Conservation (phyloP, 805 yeast species). For the Wickerhamomyces strasburgensis region DNA sequence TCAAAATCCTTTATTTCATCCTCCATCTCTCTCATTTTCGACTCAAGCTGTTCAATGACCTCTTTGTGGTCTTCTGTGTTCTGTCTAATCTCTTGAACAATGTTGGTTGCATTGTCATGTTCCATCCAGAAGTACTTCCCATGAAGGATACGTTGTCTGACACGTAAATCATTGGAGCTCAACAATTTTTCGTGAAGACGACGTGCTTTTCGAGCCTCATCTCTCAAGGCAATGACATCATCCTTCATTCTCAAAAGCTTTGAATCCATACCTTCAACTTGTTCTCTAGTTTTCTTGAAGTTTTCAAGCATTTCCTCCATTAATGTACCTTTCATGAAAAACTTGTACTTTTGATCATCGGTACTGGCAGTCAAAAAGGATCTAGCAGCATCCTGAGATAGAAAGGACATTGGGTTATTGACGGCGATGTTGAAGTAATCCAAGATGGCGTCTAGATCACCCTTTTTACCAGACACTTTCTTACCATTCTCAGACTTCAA, state of each 20-base stretch:
- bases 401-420: slow-evolving; percentile 85
- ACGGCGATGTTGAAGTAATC: slow-evolving; percentile 71
- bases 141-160: slow-evolving; percentile 34
- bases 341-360: slow-evolving; percentile 64
- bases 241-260: slow-evolving; percentile 36
- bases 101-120: slow-evolving; percentile 18
- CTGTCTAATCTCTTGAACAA: slow-evolving; percentile 10
- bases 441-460: slow-evolving; percentile 62
- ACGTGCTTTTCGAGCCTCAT: slow-evolving; percentile 38
- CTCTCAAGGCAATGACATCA: slow-evolving; percentile 34
- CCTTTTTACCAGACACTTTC: slow-evolving; percentile 54
- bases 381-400: slow-evolving; percentile 92
- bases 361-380: slow-evolving; percentile 78
- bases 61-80: slow-evolving; percentile 12
- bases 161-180: slow-evolving; percentile 36
- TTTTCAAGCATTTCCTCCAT: slow-evolving; percentile 61
- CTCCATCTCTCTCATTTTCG: slow-evolving; percentile 5
- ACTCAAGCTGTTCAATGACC: slow-evolving; percentile 5
- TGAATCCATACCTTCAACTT: slow-evolving; percentile 32
- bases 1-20: slow-evolving; percentile 2
- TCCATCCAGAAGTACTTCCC: slow-evolving; percentile 50
- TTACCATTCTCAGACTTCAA: slow-evolving; percentile 49
- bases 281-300: slow-evolving; percentile 36
- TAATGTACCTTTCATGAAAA: slow-evolving; percentile 77
- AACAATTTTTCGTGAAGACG: slow-evolving; percentile 34